Evolutionary conservation across 192 early-diverging fungal genomes (phyloP).

Genomic region (Thamnidium elegans): DNA sequence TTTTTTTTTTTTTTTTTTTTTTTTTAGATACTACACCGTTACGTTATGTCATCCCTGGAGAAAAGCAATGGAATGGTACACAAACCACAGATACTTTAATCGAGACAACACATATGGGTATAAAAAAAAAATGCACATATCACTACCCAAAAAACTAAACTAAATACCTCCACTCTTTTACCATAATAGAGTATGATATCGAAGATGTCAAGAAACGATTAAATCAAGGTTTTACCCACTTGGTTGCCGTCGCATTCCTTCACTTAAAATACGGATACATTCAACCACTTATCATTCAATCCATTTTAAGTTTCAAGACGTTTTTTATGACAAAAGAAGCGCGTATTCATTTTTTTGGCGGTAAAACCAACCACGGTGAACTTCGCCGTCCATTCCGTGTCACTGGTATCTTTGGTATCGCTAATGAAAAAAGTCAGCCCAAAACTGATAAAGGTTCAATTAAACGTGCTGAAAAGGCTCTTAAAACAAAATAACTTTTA

Average conservation of each 20-base stretch:
- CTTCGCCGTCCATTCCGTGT: slow-evolving; percentile 83
- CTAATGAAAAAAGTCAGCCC: slow-evolving; percentile 33
- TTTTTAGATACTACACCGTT: slow-evolving; percentile 68
- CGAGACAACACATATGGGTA: slow-evolving; percentile 27
- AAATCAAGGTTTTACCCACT: slow-evolving; percentile 64
- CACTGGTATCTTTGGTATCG: slow-evolving; percentile 62
- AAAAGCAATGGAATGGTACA: slow-evolving; percentile 41
- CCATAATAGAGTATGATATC: slow-evolving; percentile 68
- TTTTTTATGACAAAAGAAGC: slow-evolving; percentile 67
- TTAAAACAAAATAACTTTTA: slow-evolving; percentile 21
- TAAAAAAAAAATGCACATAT: neutral
- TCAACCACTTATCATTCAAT: slow-evolving; percentile 85
- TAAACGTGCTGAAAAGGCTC: slow-evolving; percentile 51
- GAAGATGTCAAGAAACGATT: slow-evolving; percentile 63
- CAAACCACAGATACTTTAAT: slow-evolving; percentile 36
- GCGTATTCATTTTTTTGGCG: slow-evolving; percentile 70
- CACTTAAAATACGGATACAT: slow-evolving; percentile 86
- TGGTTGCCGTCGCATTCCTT: slow-evolving; percentile 72
- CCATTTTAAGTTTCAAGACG: slow-evolving; percentile 69
- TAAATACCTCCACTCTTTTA: too few relatives aligned
- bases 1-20: slow-evolving; percentile 5
- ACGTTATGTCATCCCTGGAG: slow-evolving; percentile 72
- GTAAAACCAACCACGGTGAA: slow-evolving; percentile 67
- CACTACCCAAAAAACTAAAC: neutral
- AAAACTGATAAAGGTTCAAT: slow-evolving; percentile 47